Base-by-base conservation (phyloP, 495 filamentous ascomycete genomes). In the Tuber indicum region DNA sequence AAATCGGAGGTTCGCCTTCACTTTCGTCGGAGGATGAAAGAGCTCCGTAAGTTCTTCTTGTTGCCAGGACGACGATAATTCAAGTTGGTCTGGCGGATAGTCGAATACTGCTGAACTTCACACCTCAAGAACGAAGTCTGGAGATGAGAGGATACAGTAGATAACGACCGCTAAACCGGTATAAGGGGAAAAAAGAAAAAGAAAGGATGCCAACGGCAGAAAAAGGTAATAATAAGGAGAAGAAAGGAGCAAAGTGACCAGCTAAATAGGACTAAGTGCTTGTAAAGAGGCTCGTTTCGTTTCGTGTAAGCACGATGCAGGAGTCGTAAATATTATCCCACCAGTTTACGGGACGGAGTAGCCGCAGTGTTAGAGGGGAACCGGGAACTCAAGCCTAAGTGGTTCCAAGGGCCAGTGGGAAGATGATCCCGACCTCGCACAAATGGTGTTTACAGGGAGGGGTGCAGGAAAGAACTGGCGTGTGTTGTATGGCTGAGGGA, bases 31-130 rank as follows among this genome's bases (percentile, higher is more conserved):
- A 82, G 75, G 82, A 82, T 76, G 77, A 78, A 78, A 84, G 81
- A 76, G 74, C 82, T 77, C 74, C 75, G 79, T 82, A 75, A 44
- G 82, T 75, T 82, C 82, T 79, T 84, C 82, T 83, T 84, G 82
- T 83, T 84, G 82, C 82, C 82, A 84, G 82, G 82, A 84, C 82
- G 82, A 84, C 77, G 79, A 82, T 82, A 72, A 78, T 79, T 72
- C 45, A 75, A 70, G 77, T 66, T 78, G 71, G 79, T 81, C 75
- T 75, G 73, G 78, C 81, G 82, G 81, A 79, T 74, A 78, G 82
- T 83, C 82, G 76, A 81, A 71, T 81, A 79, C 82, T 81, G 82
- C 82, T 74, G 78, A 81, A 83, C 76, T 77, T 77, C 81, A 77
- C 82, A 83, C 81, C 79, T 81, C 82, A 74, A 81, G 82, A 83